Percentiles rank a stretch among this genome's conserved stretches.
Conservation (phyloP, 2,329 filamentous ascomycete species). For the Alternaria consortialis region DNA sequence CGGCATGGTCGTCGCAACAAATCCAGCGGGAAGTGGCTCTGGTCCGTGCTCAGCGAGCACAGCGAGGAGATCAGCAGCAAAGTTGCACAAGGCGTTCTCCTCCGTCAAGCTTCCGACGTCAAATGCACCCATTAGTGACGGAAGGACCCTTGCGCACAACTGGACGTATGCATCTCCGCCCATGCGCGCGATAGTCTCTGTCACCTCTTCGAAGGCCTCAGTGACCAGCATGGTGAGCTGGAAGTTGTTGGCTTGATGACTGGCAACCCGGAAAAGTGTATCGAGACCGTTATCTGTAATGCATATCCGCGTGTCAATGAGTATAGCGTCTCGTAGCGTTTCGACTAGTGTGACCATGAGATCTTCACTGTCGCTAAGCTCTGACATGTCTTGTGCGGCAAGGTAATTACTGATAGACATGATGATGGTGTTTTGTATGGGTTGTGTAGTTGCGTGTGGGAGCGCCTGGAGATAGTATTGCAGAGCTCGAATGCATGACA, state of each 20-base stretch:
- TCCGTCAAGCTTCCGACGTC: constrained; percentile 86
- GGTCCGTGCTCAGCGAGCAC: constrained; percentile 83
- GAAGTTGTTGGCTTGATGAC: constrained; percentile 87
- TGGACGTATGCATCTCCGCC: constrained; percentile 75
- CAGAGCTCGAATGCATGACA: constrained; percentile 86
- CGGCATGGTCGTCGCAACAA: constrained; percentile 84
- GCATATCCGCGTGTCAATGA: constrained; percentile 78
- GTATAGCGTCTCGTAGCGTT: constrained; percentile 82
- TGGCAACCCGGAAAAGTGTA: constrained; percentile 86
- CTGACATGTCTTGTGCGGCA: constrained; percentile 78
- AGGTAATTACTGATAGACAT: constrained; percentile 75
- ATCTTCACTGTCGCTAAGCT: constrained; percentile 89
- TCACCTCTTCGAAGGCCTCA: constrained; percentile 91
- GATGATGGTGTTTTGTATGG: constrained; percentile 69
- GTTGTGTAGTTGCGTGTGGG: constrained; percentile 60
- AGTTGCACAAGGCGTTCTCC: constrained; percentile 83
- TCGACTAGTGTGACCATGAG: constrained; percentile 90
- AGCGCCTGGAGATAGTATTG: constrained; percentile 71
- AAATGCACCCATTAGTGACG: constrained; percentile 86
- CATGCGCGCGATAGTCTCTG: constrained; percentile 70
- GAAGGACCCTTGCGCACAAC: constrained; percentile 85
- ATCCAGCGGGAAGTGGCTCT: constrained; percentile 84
- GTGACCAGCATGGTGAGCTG: constrained; percentile 87
- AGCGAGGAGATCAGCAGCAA: constrained; percentile 85
- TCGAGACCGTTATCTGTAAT: constrained; percentile 80